phyloP scores from a whole-genome alignment of 257 asterid genomes.

The Solanum sitiens region DNA sequence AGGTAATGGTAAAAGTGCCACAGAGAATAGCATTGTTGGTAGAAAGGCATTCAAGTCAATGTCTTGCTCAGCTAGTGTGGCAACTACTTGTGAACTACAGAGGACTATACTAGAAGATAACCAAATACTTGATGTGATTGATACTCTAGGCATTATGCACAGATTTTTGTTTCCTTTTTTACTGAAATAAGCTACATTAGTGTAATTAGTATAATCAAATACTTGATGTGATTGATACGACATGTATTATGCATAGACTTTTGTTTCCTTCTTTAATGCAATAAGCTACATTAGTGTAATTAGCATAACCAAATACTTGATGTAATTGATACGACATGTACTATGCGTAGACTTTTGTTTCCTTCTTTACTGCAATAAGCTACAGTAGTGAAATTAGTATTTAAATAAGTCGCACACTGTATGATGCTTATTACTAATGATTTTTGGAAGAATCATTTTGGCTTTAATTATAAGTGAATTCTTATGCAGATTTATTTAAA shows the following conservation, averaged over 20 bases:
- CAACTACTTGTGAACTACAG: conserved; percentile 68
- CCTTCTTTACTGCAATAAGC: no score
- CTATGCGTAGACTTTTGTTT: no score
- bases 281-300: not conserved
- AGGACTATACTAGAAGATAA: conserved; percentile 43
- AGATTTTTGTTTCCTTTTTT: not conserved
- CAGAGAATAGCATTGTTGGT: conserved; percentile 67
- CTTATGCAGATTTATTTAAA: not conserved
- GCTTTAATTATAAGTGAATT: not conserved
- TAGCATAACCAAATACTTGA: no score
- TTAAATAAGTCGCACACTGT: not conserved
- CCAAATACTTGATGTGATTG: conserved; percentile 57
- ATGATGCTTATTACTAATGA: no score
- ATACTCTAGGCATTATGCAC: conserved; percentile 30
- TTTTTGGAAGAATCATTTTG: not conserved
- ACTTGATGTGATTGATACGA: conserved; percentile 69
- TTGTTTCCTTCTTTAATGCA: not conserved
- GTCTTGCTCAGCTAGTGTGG: conserved; percentile 70
- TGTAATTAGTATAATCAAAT: conserved; percentile 19
- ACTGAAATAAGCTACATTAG: not conserved
- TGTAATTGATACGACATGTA: no score
- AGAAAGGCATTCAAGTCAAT: conserved; percentile 53
- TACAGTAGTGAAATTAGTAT: no score
- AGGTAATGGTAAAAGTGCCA: conserved; percentile 90
- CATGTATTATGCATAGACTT: not conserved